Conservation (phyloP, 371 early-diverging fungal genomes). For the Rhizopus microsporus region DNA sequence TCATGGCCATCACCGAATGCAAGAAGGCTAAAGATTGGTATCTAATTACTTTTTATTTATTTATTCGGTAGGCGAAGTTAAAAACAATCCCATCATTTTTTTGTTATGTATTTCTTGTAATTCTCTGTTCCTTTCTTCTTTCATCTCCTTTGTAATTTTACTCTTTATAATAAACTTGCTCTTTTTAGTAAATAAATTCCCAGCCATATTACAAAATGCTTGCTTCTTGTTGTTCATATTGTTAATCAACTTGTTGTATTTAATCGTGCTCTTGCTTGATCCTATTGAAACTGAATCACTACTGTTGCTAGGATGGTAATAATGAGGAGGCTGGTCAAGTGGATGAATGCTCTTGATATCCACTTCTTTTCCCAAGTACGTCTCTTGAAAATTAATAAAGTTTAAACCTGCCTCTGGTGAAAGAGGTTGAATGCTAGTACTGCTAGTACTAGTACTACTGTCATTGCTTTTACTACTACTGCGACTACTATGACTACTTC, state of each 20-base stretch:
- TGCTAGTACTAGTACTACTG: neutral
- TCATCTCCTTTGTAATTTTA: slow-evolving; percentile 18
- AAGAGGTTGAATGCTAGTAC: neutral
- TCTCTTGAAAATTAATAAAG: neutral
- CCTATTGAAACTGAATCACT: neutral
- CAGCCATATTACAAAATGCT: slow-evolving; percentile 21
- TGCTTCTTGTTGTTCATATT: slow-evolving; percentile 14
- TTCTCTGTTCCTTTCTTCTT: slow-evolving; percentile 22
- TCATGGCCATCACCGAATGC: slow-evolving; percentile 31
- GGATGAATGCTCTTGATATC: slow-evolving; percentile 1
- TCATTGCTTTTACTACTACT: neutral
- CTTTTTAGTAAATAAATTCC: slow-evolving; percentile 21
- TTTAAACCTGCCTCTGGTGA: too few species aligned
- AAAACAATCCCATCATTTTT: slow-evolving; percentile 24
- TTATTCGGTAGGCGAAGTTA: slow-evolving; percentile 5
- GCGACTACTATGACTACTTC: neutral
- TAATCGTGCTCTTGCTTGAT: slow-evolving; percentile 1
- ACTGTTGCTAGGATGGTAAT: neutral
- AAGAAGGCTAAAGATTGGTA: slow-evolving; percentile 12
- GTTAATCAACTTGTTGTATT: neutral
- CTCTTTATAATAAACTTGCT: neutral
- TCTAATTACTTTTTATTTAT: neutral
- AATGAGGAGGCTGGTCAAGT: neutral
- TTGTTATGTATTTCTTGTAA: slow-evolving; percentile 20
- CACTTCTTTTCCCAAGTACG: neutral